Conservation (phyloP, 2,329 filamentous ascomycete genomes). For the Fusarium devonianum region DNA sequence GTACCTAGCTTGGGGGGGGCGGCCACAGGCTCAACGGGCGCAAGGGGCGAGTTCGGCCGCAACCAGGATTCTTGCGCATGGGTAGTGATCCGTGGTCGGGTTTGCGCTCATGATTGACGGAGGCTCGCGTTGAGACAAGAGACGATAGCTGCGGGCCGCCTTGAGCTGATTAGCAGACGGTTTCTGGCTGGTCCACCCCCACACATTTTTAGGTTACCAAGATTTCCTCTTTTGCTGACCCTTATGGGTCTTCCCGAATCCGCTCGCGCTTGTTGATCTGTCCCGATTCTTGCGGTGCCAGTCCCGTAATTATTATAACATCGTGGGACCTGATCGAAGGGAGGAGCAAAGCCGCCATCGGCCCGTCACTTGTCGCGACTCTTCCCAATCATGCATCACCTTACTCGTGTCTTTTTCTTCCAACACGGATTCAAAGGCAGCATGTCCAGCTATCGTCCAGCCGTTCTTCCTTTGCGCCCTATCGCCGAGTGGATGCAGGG, state of each 20-base stretch:
- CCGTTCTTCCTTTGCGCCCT: background rate
- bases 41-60: constrained; percentile 27
- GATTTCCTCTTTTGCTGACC: constrained; percentile 18
- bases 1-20: constrained; percentile 33
- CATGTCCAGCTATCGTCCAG: constrained; percentile 2
- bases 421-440: background rate
- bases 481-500: constrained; percentile 19
- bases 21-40: constrained; percentile 36
- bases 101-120: constrained; percentile 35
- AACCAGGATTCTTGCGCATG: constrained; percentile 24
- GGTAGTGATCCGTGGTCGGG: constrained; percentile 32
- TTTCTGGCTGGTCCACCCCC: constrained; percentile 36
- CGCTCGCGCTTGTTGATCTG: constrained; percentile 14
- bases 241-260: constrained; percentile 30
- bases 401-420: constrained; percentile 1
- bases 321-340: constrained; percentile 29
- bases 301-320: constrained; percentile 30
- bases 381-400: background rate
- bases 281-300: constrained; percentile 28
- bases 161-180: constrained; percentile 34
- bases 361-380: constrained; percentile 16
- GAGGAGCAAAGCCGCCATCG: constrained; percentile 23
- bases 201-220: constrained; percentile 29
- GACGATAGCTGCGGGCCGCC: constrained; percentile 20
- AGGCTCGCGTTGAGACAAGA: constrained; percentile 31